A percentile compares a stretch with the other conserved stretches of the same genome.
These are phyloP conservation scores for Porodaedalea pini DNA, from an alignment of 1,284 basidiomycete species.

Conservation along the genomic window DNA sequence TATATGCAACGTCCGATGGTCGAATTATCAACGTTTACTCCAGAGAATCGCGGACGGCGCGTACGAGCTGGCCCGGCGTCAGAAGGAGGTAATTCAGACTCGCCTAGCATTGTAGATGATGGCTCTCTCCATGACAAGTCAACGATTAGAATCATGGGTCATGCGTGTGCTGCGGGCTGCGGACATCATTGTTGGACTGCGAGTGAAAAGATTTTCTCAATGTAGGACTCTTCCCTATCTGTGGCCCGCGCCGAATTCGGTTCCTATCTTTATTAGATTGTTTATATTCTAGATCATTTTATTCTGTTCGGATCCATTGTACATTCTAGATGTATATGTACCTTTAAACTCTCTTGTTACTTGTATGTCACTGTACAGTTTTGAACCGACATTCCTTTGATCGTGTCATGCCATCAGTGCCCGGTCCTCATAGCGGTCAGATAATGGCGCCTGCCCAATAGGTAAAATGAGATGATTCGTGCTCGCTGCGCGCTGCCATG, in stretches of 20 bases:
- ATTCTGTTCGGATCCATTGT: background rate
- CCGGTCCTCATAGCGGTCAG: too few relatives aligned
- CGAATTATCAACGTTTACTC: slow-evolving; percentile 29
- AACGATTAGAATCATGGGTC: slow-evolving; percentile 34
- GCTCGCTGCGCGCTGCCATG: background rate
- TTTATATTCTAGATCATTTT: background rate
- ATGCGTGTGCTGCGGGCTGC: slow-evolving; percentile 63
- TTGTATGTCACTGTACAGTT: too few relatives aligned
- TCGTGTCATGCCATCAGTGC: too few relatives aligned
- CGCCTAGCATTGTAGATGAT: background rate
- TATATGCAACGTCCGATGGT: slow-evolving; percentile 54
- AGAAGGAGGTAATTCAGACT: background rate
- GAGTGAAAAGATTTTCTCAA: slow-evolving; percentile 3
- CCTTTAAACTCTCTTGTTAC: background rate
- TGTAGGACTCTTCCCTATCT: background rate
- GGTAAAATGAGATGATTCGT: background rate
- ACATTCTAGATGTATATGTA: background rate
- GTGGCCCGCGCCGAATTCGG: background rate
- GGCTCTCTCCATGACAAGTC: background rate
- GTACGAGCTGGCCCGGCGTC: background rate
- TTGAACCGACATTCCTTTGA: too few relatives aligned
- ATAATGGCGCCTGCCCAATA: too few relatives aligned
- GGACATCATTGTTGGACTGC: slow-evolving; percentile 60
- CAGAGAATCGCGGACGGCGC: slow-evolving; percentile 10
- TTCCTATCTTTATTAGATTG: background rate